phyloP scores from a whole-genome alignment of 768 basidiomycete species.

The Kwoniella dendrophila region DNA sequence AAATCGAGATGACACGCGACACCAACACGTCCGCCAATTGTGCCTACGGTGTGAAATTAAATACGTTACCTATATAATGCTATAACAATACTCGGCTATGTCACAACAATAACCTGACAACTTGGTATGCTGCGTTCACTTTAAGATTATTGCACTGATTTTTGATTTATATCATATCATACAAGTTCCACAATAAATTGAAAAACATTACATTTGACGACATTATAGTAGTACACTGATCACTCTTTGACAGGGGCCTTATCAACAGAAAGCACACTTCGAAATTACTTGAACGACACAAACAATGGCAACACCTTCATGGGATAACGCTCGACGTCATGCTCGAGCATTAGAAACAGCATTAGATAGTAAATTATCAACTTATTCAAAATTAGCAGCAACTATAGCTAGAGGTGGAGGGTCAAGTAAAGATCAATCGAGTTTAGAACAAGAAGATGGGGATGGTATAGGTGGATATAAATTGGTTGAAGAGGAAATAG shows the following conservation, averaged over 20 bases:
- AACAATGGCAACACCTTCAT: slow-evolving; percentile 57
- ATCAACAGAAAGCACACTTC: too few relatives aligned
- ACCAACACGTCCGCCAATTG: background rate
- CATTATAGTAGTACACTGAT: too few relatives aligned
- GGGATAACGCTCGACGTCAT: slow-evolving; percentile 87
- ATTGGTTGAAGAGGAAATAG: slow-evolving; percentile 82
- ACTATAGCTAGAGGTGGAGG: slow-evolving; percentile 59
- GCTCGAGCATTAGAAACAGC: slow-evolving; percentile 90
- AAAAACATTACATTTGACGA: too few relatives aligned
- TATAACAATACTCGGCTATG: background rate
- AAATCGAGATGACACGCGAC: slow-evolving; percentile 15
- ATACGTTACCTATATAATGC: background rate
- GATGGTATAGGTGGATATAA: slow-evolving; percentile 63
- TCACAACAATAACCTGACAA: too few relatives aligned
- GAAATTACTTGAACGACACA: too few relatives aligned
- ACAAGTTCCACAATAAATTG: background rate
- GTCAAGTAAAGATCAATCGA: slow-evolving; percentile 51
- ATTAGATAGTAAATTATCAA: slow-evolving; percentile 85
- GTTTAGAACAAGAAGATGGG: slow-evolving; percentile 58
- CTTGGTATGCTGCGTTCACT: too few relatives aligned
- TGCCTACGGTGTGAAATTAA: background rate
- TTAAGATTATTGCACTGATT: too few relatives aligned
- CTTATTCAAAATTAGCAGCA: slow-evolving; percentile 83
- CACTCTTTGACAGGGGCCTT: too few relatives aligned
- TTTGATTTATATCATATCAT: background rate